Evolutionary conservation across 1,284 basidiomycete genomes (phyloP).

Genomic region (Cutaneotrichosporon dermatis): DNA sequence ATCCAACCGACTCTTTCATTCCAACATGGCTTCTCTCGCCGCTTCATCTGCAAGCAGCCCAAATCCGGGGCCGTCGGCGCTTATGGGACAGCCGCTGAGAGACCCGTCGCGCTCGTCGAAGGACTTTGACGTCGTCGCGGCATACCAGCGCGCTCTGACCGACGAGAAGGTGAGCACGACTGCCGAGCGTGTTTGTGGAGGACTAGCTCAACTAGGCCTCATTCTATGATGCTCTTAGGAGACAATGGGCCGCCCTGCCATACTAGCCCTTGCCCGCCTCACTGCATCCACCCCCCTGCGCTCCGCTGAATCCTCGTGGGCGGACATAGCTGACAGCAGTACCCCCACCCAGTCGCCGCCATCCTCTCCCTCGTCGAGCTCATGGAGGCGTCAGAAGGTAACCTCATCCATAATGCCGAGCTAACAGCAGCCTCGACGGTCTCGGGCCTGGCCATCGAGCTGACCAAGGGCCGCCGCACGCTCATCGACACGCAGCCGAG

Average conservation of each 20-base stretch:
- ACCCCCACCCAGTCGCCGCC: constrained; percentile 50
- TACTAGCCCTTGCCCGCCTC: too few species aligned
- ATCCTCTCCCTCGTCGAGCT: constrained; percentile 48
- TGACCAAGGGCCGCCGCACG: constrained; percentile 35
- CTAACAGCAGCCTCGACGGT: constrained; percentile 39
- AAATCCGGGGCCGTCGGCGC: neutral
- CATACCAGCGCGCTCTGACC: constrained; percentile 41
- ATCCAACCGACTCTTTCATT: neutral
- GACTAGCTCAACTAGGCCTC: too few species aligned
- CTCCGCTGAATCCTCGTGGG: too few species aligned
- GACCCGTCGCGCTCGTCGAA: neutral
- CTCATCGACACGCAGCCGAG: constrained; percentile 43
- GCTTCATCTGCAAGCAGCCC: constrained; percentile 2
- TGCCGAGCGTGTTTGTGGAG: too few species aligned
- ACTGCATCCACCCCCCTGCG: too few species aligned
- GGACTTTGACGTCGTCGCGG: constrained; percentile 43
- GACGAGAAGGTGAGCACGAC: constrained; percentile 40
- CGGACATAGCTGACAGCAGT: constrained; percentile 14
- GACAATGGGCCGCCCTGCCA: too few species aligned
- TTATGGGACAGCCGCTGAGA: neutral
- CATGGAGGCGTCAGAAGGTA: constrained; percentile 47
- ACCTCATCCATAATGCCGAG: neutral
- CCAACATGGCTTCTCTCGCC: constrained; percentile 6
- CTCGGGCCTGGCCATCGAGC: constrained; percentile 42
- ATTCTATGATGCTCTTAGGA: too few species aligned